Evolutionary conservation across 2,329 filamentous ascomycete genomes (phyloP).

Genomic region (Escovopsis sp.): DNA sequence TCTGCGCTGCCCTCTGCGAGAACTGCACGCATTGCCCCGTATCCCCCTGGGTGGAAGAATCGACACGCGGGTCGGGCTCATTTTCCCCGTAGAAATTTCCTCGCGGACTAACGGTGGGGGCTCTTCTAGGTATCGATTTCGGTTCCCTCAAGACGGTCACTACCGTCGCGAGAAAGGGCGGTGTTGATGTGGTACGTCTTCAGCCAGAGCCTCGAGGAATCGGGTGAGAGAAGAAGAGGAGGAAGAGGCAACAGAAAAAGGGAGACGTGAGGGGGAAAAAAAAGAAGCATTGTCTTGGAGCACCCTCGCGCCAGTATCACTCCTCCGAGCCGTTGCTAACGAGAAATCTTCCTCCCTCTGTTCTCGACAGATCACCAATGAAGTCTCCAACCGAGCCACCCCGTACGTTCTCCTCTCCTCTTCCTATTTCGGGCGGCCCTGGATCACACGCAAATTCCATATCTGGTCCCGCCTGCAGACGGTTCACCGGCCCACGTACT

Average conservation of each 20-base stretch:
- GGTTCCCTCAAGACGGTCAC: constrained; percentile 94
- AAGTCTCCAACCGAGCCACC: constrained; percentile 95
- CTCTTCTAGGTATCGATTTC: constrained; percentile 72
- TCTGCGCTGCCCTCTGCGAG: constrained; percentile 3
- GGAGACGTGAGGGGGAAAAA: too few species aligned
- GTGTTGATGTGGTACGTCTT: constrained; percentile 95
- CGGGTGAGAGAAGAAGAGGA: too few species aligned
- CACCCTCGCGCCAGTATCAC: too few species aligned
- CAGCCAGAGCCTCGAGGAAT: neutral
- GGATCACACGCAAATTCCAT: constrained; percentile 10
- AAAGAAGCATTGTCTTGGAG: too few species aligned
- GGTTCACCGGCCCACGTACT: constrained; percentile 4
- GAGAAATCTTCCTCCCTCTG: too few species aligned
- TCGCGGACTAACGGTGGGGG: too few species aligned
- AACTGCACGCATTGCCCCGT: constrained; percentile 1
- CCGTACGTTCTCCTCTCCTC: constrained; percentile 51
- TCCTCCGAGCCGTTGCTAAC: too few species aligned
- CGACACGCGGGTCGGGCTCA: too few species aligned
- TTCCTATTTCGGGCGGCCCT: constrained; percentile 8
- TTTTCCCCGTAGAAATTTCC: too few species aligned
- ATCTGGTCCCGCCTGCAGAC: too few species aligned
- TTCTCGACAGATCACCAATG: constrained; percentile 82
- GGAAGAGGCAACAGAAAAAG: neutral
- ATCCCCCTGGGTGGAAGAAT: too few species aligned
- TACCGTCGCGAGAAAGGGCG: constrained; percentile 93